Evolutionary conservation across 768 basidiomycete genomes (phyloP), one percentile per base, ranked within the genome.

Genomic region (Postia placenta): DNA sequence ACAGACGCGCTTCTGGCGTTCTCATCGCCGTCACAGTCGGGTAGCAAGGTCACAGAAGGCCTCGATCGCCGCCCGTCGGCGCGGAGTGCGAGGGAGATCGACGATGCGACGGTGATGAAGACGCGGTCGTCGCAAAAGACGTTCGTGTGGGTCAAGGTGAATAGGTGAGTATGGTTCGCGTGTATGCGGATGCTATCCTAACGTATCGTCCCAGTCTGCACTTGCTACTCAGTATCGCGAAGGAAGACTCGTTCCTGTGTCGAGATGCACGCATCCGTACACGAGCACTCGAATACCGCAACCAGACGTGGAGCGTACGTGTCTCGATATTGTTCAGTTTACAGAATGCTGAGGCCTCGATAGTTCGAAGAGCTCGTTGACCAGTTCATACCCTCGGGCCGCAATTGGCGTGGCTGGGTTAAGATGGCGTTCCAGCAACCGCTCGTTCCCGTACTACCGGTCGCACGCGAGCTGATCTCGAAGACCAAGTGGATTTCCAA

Each of bases 361-460:
- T 42, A 89, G 87, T 87, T 89, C 53, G 87, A 89, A 64, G 85
- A 88, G 53, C 57, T 89, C 39, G 83, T 86, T 12, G 80, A 84
- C 56, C 83, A 88, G 56, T 89, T 88, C 60, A 80, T 88, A 49
- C 87, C 87, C 3, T 84, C 83, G 2, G 79, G 86, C 56, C 81
- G 79, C 65, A 82, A 77, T 41, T 88, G 86, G 86, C 78, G 76
- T 61, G 86, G 85, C 14, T 89, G 87, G 87, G 75, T 88, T 27
- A 86, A 84, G 58, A 86, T 89, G 74, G 87, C 83, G 12, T 85
- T 88, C 66, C 81, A 87, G 48, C 87, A 89, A 57, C 85, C 85
- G 20, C 69, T 89, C 11, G 72, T 89, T 2, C 86, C 86, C 22
- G 85, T 89, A 3, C 70, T 88, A 14, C 86, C 86, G 4, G 85